Evolutionary conservation across 192 early-diverging fungal genomes (phyloP), one percentile per base, ranked within the genome.

Genomic region (Coemansia sp.): DNA sequence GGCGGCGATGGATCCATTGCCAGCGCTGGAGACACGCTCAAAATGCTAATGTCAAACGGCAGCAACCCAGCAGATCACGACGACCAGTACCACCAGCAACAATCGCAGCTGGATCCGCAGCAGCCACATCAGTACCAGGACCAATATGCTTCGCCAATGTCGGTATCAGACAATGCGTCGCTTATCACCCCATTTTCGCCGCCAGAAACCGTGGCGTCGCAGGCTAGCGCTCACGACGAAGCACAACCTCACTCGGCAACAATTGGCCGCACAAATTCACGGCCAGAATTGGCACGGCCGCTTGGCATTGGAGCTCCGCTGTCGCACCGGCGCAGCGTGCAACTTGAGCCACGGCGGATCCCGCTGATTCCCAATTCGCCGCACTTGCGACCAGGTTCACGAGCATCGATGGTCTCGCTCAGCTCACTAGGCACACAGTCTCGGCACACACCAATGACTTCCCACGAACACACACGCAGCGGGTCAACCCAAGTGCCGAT

Each of bases 11-110:
- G 58, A 15, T 71, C 69, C 3, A 21, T 67, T 37, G 74, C 66
- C 24, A 65, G 68, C 35, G 74, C 74, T 11, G 75, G 75, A n/a
- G 65, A 78, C 38, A 79, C 77, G 21, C 35, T 79, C 21, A 66
- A 66, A 41, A 63, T 61, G 55, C 66, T 78, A 2, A 15, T 78
- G 38, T 69, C 66, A 4, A 72, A 78, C 22, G 75, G 75, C 25
- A 78, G 75, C 66, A 78, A 72, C 38, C 75, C 74, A 2, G 43
- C 29, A 3, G 73, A 58, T 2, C 55, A 65, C 24, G 41, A 6
- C 45, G 12, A 9, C 38, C 45, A 17, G 5, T 14, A 59, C 7
- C 38, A 32, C 2, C 58, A 45, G 12, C 60, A 45, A 17, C 55
- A 54, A 45, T 53, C 56, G 50, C 61, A 63, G 23, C 51, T 35